Evolutionary conservation across 495 filamentous ascomycete genomes (phyloP).

Genomic region (Penicillium pancosmium): DNA sequence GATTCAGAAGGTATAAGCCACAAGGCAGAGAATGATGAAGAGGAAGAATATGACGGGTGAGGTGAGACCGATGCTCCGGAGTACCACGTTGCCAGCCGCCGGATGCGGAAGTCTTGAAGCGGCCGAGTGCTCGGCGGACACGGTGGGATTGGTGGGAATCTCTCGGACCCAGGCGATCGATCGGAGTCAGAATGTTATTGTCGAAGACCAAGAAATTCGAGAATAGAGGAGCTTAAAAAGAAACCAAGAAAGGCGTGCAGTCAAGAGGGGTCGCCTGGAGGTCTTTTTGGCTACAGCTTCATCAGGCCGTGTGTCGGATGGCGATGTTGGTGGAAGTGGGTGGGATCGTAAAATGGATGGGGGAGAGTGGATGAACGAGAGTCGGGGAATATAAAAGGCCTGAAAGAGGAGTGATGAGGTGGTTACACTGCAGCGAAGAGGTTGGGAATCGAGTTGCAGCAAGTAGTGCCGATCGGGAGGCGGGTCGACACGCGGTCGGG

Average conservation of each 20-base stretch:
- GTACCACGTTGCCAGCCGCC: conserved; percentile 42
- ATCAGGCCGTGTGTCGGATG: not conserved
- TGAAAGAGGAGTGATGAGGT: not conserved
- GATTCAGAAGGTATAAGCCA: conserved; percentile 13
- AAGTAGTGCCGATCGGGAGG: conserved; percentile 6
- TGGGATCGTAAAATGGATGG: not conserved
- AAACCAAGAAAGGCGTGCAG: not conserved
- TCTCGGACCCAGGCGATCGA: not conserved
- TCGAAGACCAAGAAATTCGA: not conserved
- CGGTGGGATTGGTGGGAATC: not conserved
- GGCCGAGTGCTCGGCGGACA: conserved; percentile 12
- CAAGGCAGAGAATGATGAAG: conserved; percentile 20
- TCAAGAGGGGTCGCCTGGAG: not conserved
- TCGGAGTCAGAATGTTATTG: not conserved
- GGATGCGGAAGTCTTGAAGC: conserved; percentile 42
- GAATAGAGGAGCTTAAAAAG: not conserved
- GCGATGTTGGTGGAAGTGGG: not conserved
- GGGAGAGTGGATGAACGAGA: not conserved
- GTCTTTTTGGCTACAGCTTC: not conserved
- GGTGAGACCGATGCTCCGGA: conserved; percentile 37
- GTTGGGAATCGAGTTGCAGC: conserved; percentile 1
- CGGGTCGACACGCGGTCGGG: not conserved
- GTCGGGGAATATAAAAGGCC: not conserved
- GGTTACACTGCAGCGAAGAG: not conserved
- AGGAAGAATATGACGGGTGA: conserved; percentile 29